phyloP scores from a whole-genome alignment of 2,329 filamentous ascomycete species.

The Hypoxylon sp. region DNA sequence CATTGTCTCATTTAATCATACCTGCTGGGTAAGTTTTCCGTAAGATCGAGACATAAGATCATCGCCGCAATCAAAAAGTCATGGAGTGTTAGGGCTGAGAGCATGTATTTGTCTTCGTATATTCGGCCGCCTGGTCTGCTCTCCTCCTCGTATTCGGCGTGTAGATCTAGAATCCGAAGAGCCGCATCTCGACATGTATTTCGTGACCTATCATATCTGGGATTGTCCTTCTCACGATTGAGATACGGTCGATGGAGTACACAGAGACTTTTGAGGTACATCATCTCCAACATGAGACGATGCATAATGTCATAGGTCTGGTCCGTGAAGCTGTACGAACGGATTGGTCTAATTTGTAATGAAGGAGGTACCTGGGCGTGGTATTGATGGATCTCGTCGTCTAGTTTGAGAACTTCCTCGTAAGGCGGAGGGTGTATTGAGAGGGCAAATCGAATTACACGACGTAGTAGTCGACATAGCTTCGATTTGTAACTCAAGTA shows the following conservation, averaged over 20 bases:
- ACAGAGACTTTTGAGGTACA: slow-evolving; percentile 65
- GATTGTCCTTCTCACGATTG: slow-evolving; percentile 57
- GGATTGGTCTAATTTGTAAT: slow-evolving; percentile 60
- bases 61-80: slow-evolving; percentile 73
- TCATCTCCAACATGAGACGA: slow-evolving; percentile 63
- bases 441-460: slow-evolving; percentile 60
- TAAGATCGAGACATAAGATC: slow-evolving; percentile 69
- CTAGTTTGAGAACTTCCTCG: slow-evolving; percentile 58
- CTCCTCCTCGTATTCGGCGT: slow-evolving; percentile 64
- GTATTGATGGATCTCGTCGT: slow-evolving; percentile 59
- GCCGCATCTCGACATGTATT: slow-evolving; percentile 61
- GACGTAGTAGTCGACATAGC: slow-evolving; percentile 61
- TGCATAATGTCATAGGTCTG: slow-evolving; percentile 64
- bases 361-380: slow-evolving; percentile 58
- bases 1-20: slow-evolving; percentile 44
- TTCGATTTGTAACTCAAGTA: slow-evolving; percentile 61
- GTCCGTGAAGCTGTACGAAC: slow-evolving; percentile 60
- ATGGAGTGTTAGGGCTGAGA: slow-evolving; percentile 67
- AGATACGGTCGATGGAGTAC: slow-evolving; percentile 66
- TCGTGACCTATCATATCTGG: slow-evolving; percentile 58
- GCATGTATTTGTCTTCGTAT: slow-evolving; percentile 67
- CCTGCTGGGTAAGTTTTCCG: slow-evolving; percentile 58
- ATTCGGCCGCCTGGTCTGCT: slow-evolving; percentile 65
- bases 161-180: slow-evolving; percentile 61
- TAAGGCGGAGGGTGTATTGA: slow-evolving; percentile 56